A percentile compares a stretch with the other conserved stretches of the same genome.
Evolutionary conservation across 352 stramenopile species (phyloP).

Genomic region (Phytophthora fragariaefolia): DNA sequence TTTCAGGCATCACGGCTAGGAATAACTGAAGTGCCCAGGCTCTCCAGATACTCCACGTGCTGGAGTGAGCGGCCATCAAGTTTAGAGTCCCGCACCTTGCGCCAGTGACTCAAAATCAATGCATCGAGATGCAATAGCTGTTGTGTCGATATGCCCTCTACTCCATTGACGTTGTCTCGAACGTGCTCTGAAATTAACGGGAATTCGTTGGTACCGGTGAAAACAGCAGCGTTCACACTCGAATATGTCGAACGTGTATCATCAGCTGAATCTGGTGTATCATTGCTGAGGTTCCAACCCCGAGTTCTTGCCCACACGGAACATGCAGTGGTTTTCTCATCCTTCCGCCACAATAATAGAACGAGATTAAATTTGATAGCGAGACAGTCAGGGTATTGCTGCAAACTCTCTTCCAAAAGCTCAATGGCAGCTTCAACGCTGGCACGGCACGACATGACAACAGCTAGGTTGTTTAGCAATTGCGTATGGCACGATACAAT

Average conservation of each 20-base stretch:
- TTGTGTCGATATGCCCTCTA: conserved; percentile 41
- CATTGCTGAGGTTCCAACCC: conserved; percentile 43
- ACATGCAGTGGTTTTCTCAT: conserved; percentile 53
- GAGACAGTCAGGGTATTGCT: conserved; percentile 49
- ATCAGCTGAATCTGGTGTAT: background rate
- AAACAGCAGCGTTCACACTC: conserved; percentile 33
- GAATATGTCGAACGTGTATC: background rate
- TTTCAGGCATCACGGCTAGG: background rate
- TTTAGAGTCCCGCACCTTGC: conserved; percentile 37
- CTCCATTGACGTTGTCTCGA: conserved; percentile 23
- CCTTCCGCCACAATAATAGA: conserved; percentile 73
- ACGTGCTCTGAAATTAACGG: conserved; percentile 57
- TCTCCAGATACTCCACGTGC: conserved; percentile 63
- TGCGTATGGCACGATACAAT: conserved; percentile 54
- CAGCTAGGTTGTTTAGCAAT: conserved; percentile 80
- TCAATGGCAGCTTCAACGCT: conserved; percentile 47
- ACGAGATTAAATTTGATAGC: conserved; percentile 75
- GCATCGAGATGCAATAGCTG: conserved; percentile 72
- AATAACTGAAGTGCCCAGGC: conserved; percentile 2
- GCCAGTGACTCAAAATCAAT: conserved; percentile 65
- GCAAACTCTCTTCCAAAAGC: conserved; percentile 51
- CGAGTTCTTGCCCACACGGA: conserved; percentile 75
- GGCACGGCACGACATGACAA: conserved; percentile 50
- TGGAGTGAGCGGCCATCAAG: conserved; percentile 45
- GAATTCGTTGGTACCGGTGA: conserved; percentile 1